phyloP scores from a whole-genome alignment of 2,329 filamentous ascomycete genomes.

The Ophiostoma tasmaniense region DNA sequence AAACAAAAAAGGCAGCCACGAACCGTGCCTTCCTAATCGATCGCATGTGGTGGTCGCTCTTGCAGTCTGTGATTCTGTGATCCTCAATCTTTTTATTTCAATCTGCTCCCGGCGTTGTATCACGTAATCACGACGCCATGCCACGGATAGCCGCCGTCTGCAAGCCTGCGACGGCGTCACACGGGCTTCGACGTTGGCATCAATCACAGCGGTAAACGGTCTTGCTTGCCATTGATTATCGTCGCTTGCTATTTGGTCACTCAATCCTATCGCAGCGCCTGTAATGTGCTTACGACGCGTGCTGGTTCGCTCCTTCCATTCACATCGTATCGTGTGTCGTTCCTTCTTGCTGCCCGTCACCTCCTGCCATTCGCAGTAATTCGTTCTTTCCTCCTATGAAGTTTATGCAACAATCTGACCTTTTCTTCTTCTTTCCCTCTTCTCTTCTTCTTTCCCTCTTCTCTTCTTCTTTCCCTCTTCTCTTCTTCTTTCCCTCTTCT shows the following conservation, averaged over 20 bases:
- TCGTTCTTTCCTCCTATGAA: neutral
- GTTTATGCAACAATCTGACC: neutral
- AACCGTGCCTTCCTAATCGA: neutral
- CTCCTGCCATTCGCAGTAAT: neutral
- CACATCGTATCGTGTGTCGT: neutral
- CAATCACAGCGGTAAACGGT: neutral
- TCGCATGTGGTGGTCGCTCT: neutral
- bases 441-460: neutral
- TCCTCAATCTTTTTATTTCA: neutral
- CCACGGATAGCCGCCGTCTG: conserved; percentile 3
- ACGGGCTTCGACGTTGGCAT: neutral
- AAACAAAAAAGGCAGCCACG: neutral
- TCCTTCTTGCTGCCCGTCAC: neutral
- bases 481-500: neutral
- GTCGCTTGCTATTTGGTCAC: neutral
- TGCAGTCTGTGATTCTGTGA: no score
- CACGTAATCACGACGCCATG: neutral
- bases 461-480: neutral
- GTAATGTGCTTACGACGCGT: neutral
- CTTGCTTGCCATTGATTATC: neutral
- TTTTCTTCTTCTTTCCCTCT: neutral
- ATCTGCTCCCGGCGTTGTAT: neutral
- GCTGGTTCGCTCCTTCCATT: neutral
- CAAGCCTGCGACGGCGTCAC: neutral
- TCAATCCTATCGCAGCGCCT: neutral